Base-by-base conservation (phyloP, 1,284 basidiomycete species). In the Ceratobasidium sp. region DNA sequence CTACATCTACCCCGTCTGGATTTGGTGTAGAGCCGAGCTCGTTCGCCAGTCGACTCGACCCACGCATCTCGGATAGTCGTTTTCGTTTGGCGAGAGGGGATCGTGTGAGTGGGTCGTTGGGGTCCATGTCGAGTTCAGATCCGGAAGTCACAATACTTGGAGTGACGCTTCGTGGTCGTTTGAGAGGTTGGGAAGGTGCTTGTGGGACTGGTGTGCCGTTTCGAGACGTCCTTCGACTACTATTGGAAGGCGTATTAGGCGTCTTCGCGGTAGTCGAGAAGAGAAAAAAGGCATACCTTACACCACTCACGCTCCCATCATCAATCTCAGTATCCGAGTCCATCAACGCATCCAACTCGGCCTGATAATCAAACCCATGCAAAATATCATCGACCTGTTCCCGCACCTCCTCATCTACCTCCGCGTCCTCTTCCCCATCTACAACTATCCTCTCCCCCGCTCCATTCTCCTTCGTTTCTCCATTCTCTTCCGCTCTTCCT, bases 51-150 rank as follows among this genome's bases (percentile, higher is more conserved):
- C 70, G 42, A 26, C 70, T 74, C 23, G 70, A 74, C n/a, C 70
- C 70, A 3, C 70, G 48, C 70, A 74, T 62, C 59, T 89, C 87
- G 13, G 88, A 89, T 68, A 94, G 81, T 83, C 91, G 93, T 86
- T 93, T 94, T 82, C 93, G 90, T 84, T 94, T 94, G 38, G 92
- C 89, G 50, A 94, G 86, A 0, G 93, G 93, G 2, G 93, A 94
- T 12, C 91, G 84, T 20, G 70, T 74, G 26, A 62, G 57, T 38
- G 70, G 59, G 23, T 83, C 85, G 78, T 82, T 81, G 64, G 33
- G 33, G 33, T 33, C 33, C 33, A 33, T 33, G 33, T 85, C 84
- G 10, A 82, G 81, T 28, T 80, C 81, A 15, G 84, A 83, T 77
- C 86, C 86, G 71, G 83, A 78, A 66, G 87, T 87, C 46, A 83